Evolutionary conservation across 2,329 filamentous ascomycete species (phyloP).

Genomic region (Sarocladium oryzae): DNA sequence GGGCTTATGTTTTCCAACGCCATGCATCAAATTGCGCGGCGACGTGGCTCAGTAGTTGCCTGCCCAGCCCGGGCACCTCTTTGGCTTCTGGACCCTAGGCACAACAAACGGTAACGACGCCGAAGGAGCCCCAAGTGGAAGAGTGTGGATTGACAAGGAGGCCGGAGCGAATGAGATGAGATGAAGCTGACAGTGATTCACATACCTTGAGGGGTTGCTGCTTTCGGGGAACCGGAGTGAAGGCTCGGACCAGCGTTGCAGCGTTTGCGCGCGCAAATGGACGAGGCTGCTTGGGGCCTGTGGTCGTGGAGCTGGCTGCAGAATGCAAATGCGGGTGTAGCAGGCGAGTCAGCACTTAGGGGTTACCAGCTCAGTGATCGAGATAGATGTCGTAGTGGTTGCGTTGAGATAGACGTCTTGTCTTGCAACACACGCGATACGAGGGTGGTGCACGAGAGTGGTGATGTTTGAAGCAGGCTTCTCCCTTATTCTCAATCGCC

Average conservation of each 20-base stretch:
- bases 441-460: conserved; percentile 1
- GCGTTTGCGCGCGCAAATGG: not conserved
- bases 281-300: not conserved
- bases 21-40: not conserved
- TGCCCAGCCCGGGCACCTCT: not conserved
- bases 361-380: not conserved
- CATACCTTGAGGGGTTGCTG: conserved; percentile 2
- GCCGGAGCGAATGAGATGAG: not conserved
- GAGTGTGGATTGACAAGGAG: not conserved
- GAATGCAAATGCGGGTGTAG: not conserved
- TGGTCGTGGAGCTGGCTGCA: not conserved
- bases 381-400: not conserved
- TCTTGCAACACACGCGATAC: conserved; percentile 4
- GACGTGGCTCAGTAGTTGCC: not conserved
- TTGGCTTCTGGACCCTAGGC: not conserved
- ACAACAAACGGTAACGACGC: not conserved
- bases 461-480: not conserved
- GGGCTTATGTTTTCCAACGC: too few species aligned
- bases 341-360: not conserved
- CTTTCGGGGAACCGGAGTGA: conserved; percentile 4
- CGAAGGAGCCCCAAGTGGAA: not conserved
- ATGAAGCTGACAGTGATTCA: not conserved
- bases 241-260: not conserved
- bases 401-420: conserved; percentile 1
- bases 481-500: not conserved